Evolutionary conservation across 208 protist species (phyloP).

Genomic region (Acanthamoeba royreba): DNA sequence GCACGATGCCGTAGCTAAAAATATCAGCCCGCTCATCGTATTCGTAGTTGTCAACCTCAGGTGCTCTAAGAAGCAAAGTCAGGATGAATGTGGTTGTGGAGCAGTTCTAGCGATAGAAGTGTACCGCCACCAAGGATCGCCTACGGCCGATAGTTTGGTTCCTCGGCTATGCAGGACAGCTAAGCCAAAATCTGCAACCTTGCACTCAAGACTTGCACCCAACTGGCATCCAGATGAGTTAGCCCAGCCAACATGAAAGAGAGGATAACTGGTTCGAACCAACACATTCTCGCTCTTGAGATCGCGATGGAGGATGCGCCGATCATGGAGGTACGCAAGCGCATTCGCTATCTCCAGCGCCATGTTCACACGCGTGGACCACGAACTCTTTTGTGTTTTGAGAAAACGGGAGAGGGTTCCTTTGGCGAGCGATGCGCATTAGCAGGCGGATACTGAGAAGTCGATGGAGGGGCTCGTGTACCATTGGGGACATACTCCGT

Average conservation of each 20-base stretch:
- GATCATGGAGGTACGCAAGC: background rate
- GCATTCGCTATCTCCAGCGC: conserved; percentile 2
- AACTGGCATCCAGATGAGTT: background rate
- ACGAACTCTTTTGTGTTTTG: background rate
- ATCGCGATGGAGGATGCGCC: background rate
- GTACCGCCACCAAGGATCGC: conserved; percentile 15
- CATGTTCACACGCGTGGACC: conserved; percentile 19
- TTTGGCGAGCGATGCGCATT: background rate
- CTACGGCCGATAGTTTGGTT: background rate
- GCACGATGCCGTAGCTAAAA: conserved; percentile 29
- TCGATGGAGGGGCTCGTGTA: background rate
- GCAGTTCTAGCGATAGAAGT: background rate
- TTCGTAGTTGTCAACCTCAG: background rate
- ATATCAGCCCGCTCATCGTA: conserved; percentile 16
- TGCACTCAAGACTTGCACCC: background rate
- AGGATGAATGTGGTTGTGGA: background rate
- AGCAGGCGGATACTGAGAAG: background rate
- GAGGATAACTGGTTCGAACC: background rate
- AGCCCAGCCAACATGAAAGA: background rate
- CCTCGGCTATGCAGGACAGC: background rate
- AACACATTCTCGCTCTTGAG: conserved; percentile 5
- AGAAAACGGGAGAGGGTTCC: background rate
- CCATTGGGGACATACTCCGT: conserved; percentile 7
- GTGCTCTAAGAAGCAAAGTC: background rate
- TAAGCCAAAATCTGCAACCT: conserved; percentile 11